A percentile compares a stretch with the other conserved stretches of the same genome.
These are phyloP conservation scores for Phytophthora hybrid DNA, from an alignment of 352 stramenopile genomes.

Conservation along the genomic window DNA sequence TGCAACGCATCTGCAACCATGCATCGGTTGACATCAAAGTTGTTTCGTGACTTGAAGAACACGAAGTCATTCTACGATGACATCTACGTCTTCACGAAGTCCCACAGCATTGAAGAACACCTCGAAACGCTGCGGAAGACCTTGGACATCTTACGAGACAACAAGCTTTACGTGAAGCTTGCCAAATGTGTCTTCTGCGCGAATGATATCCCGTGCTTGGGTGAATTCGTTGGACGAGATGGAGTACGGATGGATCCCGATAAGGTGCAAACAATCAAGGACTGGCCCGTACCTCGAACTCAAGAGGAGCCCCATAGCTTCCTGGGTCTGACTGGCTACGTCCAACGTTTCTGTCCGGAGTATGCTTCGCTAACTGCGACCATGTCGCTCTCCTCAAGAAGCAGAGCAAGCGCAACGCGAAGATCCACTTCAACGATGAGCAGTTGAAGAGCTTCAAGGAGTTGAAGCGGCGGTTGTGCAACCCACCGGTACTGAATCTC, in stretches of 20 bases:
- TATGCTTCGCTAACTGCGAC: too few relatives aligned
- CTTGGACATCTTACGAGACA: neutral
- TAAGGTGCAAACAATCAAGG: constrained; percentile 7
- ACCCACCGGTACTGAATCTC: neutral
- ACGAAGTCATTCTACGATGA: constrained; percentile 19
- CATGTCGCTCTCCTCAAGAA: neutral
- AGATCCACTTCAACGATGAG: too few relatives aligned
- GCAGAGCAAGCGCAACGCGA: neutral
- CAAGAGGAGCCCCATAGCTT: constrained; percentile 12
- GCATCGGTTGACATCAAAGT: constrained; percentile 11
- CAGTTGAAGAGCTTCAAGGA: neutral
- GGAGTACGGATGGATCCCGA: constrained; percentile 6
- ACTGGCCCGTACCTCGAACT: neutral
- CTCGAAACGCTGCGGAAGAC: constrained; percentile 3
- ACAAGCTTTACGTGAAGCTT: too few relatives aligned
- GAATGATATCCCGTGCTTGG: too few relatives aligned
- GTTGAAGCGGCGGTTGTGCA: constrained; percentile 5
- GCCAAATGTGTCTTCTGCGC: too few relatives aligned
- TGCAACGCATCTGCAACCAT: neutral
- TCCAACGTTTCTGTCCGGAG: neutral
- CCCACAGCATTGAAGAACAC: constrained; percentile 2
- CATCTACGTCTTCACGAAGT: constrained; percentile 22
- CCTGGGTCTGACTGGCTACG: constrained; percentile 5
- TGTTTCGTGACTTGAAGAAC: constrained; percentile 4
- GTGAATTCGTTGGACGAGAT: neutral